A percentile compares a stretch with the other conserved stretches of the same genome.
These are phyloP conservation scores for Turritis glabra DNA, from an alignment of 345 rosid genomes.

Conservation along the genomic window DNA sequence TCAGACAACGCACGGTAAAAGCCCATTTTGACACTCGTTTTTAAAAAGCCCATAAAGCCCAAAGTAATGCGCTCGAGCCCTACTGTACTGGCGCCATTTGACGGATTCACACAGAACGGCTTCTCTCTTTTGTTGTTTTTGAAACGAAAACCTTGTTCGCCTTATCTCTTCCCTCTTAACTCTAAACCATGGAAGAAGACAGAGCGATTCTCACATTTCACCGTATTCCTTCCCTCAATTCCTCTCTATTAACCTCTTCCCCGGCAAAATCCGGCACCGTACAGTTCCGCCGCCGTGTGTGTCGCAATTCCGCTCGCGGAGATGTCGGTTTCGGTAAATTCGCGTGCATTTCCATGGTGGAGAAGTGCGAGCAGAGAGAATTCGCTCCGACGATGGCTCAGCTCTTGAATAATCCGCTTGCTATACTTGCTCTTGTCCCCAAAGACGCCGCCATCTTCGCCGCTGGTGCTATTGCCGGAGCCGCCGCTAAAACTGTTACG, in stretches of 20 bases:
- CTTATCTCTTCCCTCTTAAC: slow-evolving; percentile 37
- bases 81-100: slow-evolving; percentile 25
- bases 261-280: not conserved
- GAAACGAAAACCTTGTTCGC: slow-evolving; percentile 22
- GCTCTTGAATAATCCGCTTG: slow-evolving; percentile 74
- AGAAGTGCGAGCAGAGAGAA: slow-evolving; percentile 50
- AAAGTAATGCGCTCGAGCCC: not conserved
- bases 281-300: slow-evolving; percentile 6
- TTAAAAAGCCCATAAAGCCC: slow-evolving; percentile 20
- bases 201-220: slow-evolving; percentile 42
- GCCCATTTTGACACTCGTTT: not conserved
- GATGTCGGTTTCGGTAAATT: slow-evolving; percentile 44
- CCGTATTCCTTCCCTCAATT: slow-evolving; percentile 45
- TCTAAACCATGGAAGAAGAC: slow-evolving; percentile 52
- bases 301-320: not conserved
- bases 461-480: slow-evolving; percentile 95
- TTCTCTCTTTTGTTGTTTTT: slow-evolving; percentile 14
- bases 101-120: not conserved
- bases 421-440: slow-evolving; percentile 65
- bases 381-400: slow-evolving; percentile 64
- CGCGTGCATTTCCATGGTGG: slow-evolving; percentile 65
- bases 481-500: slow-evolving; percentile 89
- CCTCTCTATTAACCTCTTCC: slow-evolving; percentile 22
- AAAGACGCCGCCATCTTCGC: slow-evolving; percentile 74
- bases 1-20: too few relatives aligned